Evolutionary conservation across 1,284 basidiomycete species (phyloP), one percentile per base, ranked within the genome.

Genomic region (Golubevia pallescens): DNA sequence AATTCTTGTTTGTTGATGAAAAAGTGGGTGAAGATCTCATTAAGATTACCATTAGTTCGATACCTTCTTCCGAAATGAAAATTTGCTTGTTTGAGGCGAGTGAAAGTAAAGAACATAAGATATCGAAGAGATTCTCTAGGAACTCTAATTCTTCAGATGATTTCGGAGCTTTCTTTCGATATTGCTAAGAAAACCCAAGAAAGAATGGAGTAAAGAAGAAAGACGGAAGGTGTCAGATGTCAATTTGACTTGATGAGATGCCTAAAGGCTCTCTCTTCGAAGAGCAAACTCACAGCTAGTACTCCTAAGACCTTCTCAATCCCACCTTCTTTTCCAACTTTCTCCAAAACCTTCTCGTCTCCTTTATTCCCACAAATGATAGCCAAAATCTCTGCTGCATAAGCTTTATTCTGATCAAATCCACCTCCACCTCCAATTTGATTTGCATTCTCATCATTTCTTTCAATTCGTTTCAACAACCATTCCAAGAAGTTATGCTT

Each of bases 81-180:
- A 90, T 86, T n/a, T 88, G 84, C 86, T 97, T 97, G 85, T 92
- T 90, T 80, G 93, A 92, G 6, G 88, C 89, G 24, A 95, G 87
- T 0, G 91, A 89, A 7, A 82, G 72, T 19, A 63, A 54, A 0
- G 94, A 93, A 83, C 95, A 98, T 21, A 99, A 86, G 0, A 91
- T 87, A 85, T 97, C 93, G 78, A 99, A 97, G 1, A 93, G 74
- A 84, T 99, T 99, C 84, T 98, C 96, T 93, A 98, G 94, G 86
- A 94, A 98, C 84, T 99, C 97, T 8, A 90, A 89, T 86, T 99
- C 96, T 69, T 99, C 97, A 3, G 91, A 89, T 73, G 94, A 92
- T 0, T 87, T 86, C 0, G 95, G 95, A 79, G 97, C 92, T 57
- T 90, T 88, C 75, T 90, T 90, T 59, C 95, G 91, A 81, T 92